Evolutionary conservation across 2,329 filamentous ascomycete species (phyloP), one percentile per base, ranked within the genome.

Genomic region (Fusarium subglutinans): DNA sequence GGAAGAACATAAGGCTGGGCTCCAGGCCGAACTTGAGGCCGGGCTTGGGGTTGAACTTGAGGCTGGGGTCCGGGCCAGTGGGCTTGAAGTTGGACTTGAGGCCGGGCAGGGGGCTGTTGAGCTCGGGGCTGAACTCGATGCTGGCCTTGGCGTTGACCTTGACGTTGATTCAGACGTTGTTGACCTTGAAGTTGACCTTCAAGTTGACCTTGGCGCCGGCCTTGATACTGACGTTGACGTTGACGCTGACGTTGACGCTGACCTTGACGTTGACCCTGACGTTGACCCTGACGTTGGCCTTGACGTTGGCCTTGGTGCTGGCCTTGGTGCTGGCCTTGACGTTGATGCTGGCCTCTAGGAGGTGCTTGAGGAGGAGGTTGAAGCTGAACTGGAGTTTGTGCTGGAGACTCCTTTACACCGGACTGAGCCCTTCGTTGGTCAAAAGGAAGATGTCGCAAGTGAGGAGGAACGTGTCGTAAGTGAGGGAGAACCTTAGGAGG

Each of bases 191-290:
- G 5, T 7, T 26, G 43, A 5, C 3, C 24, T 26, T 20, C 18
- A 17, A 0, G 18, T 6, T 41, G 40, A 9, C 8, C 41, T 8
- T 24, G 41, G 11, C 5, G n/a, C 3, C 11, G 41, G 1, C 6
- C n/a, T 18, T 24, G 41, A 43, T 2, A 8, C 5, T 40, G 38
- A 15, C 1, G 17, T 5, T 26, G 43, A 3, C 7, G 10, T n/a
- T 12, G 43, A 12, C 5, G 33, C 3, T 35, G 33, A 0, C 8
- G 26, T 5, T 20, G 43, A 26, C 11, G 24, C 13, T 26, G 43
- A 0, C n/a, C n/a, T 13, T 26, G 43, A 45, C 8, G 44, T 14
- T 12, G 44, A 0, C 8, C 44, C 5, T 20, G 43, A 26, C 11
- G 24, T 20, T 26, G 43, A 0, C n/a, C n/a, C 8, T 26, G 43